Evolutionary conservation across 73 alveolate genomes (phyloP), one percentile per base, ranked within the genome.

Genomic region (Tetrahymena borealis): DNA sequence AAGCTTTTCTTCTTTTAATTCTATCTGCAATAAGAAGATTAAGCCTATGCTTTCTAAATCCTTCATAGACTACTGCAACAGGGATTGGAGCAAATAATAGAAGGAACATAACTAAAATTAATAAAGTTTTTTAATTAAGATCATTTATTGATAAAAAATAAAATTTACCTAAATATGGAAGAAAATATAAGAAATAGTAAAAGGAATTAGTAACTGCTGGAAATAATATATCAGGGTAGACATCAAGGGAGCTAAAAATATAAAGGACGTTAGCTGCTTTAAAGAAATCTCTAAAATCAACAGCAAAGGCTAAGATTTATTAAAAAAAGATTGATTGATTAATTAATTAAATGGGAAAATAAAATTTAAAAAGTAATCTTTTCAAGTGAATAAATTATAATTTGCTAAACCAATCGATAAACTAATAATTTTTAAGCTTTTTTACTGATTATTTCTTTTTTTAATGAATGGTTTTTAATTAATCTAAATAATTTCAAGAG

Each of bases 31-130:
- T 93, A 24, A 92, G 91, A 32, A 93, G 36, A 32, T 93, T 35
- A 41, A 79, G 35, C 39, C 95, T 78, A 15, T 93, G 95, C 33
- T 41, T 93, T 35, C 95, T 36, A 35, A 93, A 93, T 5, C 95
- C 95, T 90, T 93, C 95, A 90, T 93, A 93, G 3, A 93, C 95
- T 11, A 93, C 95, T 10, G 95, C 95, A 2, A 93, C 77, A 20
- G 95, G 95, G 7, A 93, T 93, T 0, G 95, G 95, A 39, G 40
- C 77, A 40, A 93, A 93, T 33, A 93, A 78, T 8, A 93, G 91
- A 7, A 93, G n/a, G 24, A 93, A 93, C 78, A 93, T 79, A 28
- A 93, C 39, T 85, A 40, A 28, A 36, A 39, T 79, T 12, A 39
- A 38, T 11, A 85, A 20, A 1, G 9, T 60, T 24, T 15, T 60